Conservation (phyloP, 2,329 filamentous ascomycete genomes). For the Penicillium crustosum region DNA sequence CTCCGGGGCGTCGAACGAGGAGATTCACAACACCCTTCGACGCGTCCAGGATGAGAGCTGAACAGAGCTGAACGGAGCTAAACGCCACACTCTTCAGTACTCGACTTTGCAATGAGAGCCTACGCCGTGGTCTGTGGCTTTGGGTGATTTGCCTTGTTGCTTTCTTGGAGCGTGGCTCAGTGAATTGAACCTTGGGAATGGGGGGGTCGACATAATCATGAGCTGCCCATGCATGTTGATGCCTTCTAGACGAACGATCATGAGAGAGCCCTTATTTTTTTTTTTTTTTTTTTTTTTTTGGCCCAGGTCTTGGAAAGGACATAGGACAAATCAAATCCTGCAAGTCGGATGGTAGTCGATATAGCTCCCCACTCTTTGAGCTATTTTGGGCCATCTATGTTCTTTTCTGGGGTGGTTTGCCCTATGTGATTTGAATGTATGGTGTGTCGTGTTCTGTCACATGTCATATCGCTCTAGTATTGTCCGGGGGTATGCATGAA, state of each 20-base stretch:
- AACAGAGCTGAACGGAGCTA: neutral
- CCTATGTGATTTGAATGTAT: neutral
- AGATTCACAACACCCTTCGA: slow-evolving; percentile 26
- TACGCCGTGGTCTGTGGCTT: neutral
- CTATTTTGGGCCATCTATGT: neutral
- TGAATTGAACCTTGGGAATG: neutral
- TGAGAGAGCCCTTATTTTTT: neutral
- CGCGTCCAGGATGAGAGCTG: slow-evolving; percentile 5
- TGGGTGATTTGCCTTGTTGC: neutral
- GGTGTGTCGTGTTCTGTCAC: neutral
- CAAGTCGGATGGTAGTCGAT: neutral
- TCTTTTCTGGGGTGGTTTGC: neutral
- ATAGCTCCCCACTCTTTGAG: neutral
- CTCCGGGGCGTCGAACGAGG: slow-evolving; percentile 29
- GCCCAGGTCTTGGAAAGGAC: neutral
- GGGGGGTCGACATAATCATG: neutral
- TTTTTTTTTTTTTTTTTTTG: neutral
- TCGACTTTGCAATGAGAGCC: neutral
- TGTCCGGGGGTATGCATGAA: neutral
- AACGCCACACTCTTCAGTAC: neutral
- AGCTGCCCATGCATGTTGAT: neutral
- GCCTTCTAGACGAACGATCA: neutral
- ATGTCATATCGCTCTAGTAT: neutral
- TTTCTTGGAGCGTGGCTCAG: neutral
- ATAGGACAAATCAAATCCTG: neutral